Evolutionary conservation across 768 basidiomycete genomes (phyloP).

Genomic region (Amanita thiersii): DNA sequence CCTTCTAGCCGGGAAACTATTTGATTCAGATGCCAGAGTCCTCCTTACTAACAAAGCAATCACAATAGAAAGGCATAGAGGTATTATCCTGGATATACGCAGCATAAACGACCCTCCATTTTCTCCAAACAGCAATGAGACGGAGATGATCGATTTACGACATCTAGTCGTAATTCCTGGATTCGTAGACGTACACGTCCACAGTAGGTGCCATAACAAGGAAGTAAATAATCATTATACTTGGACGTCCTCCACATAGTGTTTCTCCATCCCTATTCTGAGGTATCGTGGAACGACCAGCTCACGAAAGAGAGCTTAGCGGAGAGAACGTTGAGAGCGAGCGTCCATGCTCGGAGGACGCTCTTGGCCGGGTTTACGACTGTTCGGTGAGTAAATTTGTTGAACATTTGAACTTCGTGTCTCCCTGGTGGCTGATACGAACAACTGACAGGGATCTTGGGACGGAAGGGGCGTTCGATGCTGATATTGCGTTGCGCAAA

Average conservation of each 20-base stretch:
- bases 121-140: background rate
- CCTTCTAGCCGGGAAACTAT: conserved; percentile 39
- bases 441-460: conserved; percentile 44
- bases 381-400: conserved; percentile 34
- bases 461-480: conserved; percentile 60
- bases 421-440: background rate
- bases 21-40: conserved; percentile 34
- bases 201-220: conserved; percentile 26
- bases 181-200: conserved; percentile 51
- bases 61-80: conserved; percentile 35
- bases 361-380: conserved; percentile 57
- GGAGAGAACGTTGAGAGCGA: conserved; percentile 55
- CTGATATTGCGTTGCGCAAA: conserved; percentile 49
- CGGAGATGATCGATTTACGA: conserved; percentile 34
- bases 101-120: background rate
- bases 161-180: conserved; percentile 45
- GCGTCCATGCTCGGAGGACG: conserved; percentile 48
- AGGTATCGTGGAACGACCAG: conserved; percentile 57
- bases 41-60: conserved; percentile 39
- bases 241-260: conserved; percentile 22
- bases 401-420: background rate
- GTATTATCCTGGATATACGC: conserved; percentile 33
- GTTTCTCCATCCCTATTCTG: conserved; percentile 53
- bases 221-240: background rate
- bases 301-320: conserved; percentile 46